Evolutionary conservation across 1,139 yeast species (phyloP).

Genomic region (Blastobotrys raffinosifermentans): DNA sequence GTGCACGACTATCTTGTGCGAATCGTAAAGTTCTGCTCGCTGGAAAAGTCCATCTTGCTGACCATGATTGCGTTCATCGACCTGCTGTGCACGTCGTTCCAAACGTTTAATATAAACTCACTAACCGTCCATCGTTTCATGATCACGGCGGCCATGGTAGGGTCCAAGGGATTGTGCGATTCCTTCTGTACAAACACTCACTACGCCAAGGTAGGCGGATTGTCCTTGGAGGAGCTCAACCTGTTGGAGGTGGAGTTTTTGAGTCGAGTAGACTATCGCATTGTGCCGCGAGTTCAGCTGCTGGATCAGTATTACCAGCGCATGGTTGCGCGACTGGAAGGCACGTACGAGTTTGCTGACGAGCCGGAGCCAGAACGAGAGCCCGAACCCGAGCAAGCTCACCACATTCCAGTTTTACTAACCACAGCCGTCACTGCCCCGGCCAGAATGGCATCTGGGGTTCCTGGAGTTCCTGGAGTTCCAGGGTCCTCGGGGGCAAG

Average conservation of each 20-base stretch:
- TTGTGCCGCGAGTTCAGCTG: conserved; percentile 44
- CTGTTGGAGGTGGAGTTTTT: conserved; percentile 84
- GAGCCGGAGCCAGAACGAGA: conserved; percentile 3
- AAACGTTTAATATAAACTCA: conserved; percentile 77
- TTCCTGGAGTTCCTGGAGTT: too few species aligned
- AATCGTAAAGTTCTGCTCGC: conserved; percentile 73
- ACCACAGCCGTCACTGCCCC: not conserved
- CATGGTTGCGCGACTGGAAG: conserved; percentile 26
- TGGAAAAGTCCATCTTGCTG: conserved; percentile 75
- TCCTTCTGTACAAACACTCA: conserved; percentile 90
- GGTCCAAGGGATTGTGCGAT: conserved; percentile 89
- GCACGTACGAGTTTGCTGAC: conserved; percentile 17
- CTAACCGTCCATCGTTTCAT: conserved; percentile 90
- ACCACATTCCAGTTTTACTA: not conserved
- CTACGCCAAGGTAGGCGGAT: conserved; percentile 95
- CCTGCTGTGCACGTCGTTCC: conserved; percentile 68
- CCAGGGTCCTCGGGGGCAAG: too few species aligned
- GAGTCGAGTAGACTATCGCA: conserved; percentile 70
- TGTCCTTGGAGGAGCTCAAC: conserved; percentile 77
- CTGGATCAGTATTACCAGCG: conserved; percentile 36
- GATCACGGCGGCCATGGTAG: conserved; percentile 85
- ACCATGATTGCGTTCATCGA: conserved; percentile 87
- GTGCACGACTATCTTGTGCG: conserved; percentile 71
- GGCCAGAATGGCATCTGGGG: too few species aligned
- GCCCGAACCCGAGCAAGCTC: not conserved